phyloP scores from a whole-genome alignment of 345 rosid species.

The Noccaea bulbosa region DNA sequence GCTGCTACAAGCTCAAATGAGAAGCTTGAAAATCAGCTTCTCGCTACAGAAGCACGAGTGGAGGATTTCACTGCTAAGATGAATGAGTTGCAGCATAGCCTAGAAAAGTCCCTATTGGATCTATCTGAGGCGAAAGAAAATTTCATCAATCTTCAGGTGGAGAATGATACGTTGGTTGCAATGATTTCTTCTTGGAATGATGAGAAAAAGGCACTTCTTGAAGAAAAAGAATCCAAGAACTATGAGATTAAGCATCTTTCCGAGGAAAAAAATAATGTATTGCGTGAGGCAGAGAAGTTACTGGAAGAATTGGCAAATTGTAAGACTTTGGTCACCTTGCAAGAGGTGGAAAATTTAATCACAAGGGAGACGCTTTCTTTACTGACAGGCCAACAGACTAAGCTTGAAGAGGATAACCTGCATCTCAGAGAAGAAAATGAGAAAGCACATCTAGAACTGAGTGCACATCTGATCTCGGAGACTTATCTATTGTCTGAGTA shows the following conservation, averaged over 20 bases:
- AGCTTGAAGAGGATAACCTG: conserved; percentile 59
- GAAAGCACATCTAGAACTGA: conserved; percentile 49
- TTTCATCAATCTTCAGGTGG: conserved; percentile 55
- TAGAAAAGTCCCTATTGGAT: conserved; percentile 63
- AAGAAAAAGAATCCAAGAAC: conserved; percentile 50
- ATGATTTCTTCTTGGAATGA: conserved; percentile 51
- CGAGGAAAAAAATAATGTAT: conserved; percentile 49
- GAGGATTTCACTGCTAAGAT: conserved; percentile 58
- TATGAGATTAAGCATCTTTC: conserved; percentile 58
- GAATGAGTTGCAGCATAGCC: conserved; percentile 58
- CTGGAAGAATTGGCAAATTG: conserved; percentile 58
- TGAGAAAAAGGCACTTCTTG: conserved; percentile 56
- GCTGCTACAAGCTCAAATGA: conserved; percentile 49
- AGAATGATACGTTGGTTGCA: conserved; percentile 60
- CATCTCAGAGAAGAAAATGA: conserved; percentile 51
- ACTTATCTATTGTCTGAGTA: conserved; percentile 58
- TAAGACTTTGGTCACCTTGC: conserved; percentile 56
- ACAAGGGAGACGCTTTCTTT: conserved; percentile 48
- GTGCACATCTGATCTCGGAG: conserved; percentile 53
- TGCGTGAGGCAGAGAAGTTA: conserved; percentile 59
- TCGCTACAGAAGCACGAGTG: conserved; percentile 53
- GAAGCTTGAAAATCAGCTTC: conserved; percentile 55
- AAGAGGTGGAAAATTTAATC: conserved; percentile 55
- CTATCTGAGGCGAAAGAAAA: conserved; percentile 54
- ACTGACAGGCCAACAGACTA: conserved; percentile 50